Evolutionary conservation across 2,329 filamentous ascomycete species (phyloP).

Genomic region (Microsporum canis): DNA sequence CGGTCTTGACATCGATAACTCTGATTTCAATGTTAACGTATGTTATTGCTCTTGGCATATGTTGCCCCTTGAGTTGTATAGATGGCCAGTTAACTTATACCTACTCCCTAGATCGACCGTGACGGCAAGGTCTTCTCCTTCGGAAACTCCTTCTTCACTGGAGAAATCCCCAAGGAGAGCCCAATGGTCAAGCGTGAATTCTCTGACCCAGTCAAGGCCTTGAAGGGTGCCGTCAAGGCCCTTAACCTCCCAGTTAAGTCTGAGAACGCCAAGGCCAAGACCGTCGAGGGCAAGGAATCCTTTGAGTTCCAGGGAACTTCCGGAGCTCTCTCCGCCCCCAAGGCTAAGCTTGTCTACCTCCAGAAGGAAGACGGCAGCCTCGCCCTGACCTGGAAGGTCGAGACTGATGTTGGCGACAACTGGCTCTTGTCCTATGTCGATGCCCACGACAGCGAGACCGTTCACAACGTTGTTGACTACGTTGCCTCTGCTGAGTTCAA

Average conservation of each 20-base stretch:
- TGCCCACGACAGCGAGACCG: slow-evolving; percentile 10
- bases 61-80: background rate
- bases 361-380: slow-evolving; percentile 10
- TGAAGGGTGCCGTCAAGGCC: slow-evolving; percentile 8
- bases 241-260: slow-evolving; percentile 10
- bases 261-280: slow-evolving; percentile 8
- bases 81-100: background rate
- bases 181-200: slow-evolving; percentile 8
- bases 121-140: slow-evolving; percentile 13
- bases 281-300: slow-evolving; percentile 6
- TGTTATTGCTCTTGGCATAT: background rate
- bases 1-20: slow-evolving; percentile 12
- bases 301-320: slow-evolving; percentile 12
- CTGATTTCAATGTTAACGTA: slow-evolving; percentile 14
- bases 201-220: slow-evolving; percentile 9
- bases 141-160: slow-evolving; percentile 12
- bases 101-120: slow-evolving; percentile 5
- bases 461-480: slow-evolving; percentile 12
- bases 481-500: slow-evolving; percentile 9
- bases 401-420: slow-evolving; percentile 13
- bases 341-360: slow-evolving; percentile 11
- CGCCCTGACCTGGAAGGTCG: slow-evolving; percentile 11
- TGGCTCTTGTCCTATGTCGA: slow-evolving; percentile 13
- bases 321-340: slow-evolving; percentile 10
- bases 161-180: slow-evolving; percentile 8